Conservation (phyloP, 257 asterid genomes). For the Solanum habrochaites region DNA sequence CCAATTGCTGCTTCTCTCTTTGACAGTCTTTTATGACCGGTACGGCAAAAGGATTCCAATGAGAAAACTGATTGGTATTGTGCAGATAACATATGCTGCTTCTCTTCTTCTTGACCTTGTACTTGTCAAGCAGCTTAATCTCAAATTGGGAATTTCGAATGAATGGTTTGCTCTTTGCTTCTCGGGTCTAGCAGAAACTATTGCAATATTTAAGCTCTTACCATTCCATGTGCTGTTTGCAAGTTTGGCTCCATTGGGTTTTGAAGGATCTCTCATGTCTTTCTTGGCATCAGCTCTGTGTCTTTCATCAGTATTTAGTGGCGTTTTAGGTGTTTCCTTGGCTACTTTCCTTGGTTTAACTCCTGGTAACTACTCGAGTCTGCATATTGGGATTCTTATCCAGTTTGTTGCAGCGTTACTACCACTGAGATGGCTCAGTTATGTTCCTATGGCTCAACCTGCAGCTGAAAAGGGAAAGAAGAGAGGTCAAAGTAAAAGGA, state of each 20-base stretch:
- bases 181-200: slow-evolving; percentile 72
- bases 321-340: slow-evolving; percentile 60
- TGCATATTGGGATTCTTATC: slow-evolving; percentile 52
- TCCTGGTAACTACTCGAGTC: slow-evolving; percentile 44
- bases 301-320: slow-evolving; percentile 53
- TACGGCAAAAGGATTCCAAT: slow-evolving; percentile 44
- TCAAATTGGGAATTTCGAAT: slow-evolving; percentile 55
- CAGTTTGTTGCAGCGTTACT: slow-evolving; percentile 65
- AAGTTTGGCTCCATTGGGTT: slow-evolving; percentile 66
- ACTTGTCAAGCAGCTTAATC: slow-evolving; percentile 53
- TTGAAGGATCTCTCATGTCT: slow-evolving; percentile 77
- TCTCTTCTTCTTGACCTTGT: slow-evolving; percentile 67
- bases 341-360: slow-evolving; percentile 59
- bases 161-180: slow-evolving; percentile 63
- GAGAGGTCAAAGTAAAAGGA: slow-evolving; percentile 34
- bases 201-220: slow-evolving; percentile 71
- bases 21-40: slow-evolving; percentile 43
- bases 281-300: slow-evolving; percentile 66
- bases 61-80: slow-evolving; percentile 32
- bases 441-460: slow-evolving; percentile 30
- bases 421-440: slow-evolving; percentile 50
- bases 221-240: slow-evolving; percentile 68
- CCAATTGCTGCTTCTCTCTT: slow-evolving; percentile 55
- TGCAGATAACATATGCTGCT: slow-evolving; percentile 49
- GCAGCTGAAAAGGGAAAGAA: slow-evolving; percentile 25